A percentile compares a stretch with the other conserved stretches of the same genome.
phyloP scores from a whole-genome alignment of 2,329 filamentous ascomycete genomes.

The Pestalotiopsis sp. region DNA sequence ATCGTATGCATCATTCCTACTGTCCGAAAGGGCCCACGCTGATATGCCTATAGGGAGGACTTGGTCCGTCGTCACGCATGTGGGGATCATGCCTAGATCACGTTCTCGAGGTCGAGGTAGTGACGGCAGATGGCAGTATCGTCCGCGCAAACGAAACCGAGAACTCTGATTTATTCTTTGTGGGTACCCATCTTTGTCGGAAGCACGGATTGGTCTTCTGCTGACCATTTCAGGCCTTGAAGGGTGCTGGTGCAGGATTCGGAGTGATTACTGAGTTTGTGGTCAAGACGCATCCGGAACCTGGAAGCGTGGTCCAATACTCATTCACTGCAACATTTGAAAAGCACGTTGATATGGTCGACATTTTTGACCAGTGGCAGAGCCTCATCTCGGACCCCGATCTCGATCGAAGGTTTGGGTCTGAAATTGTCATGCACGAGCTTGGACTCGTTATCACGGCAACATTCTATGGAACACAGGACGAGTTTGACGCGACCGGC shows the following conservation, averaged over 20 bases:
- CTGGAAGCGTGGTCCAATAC: slow-evolving; percentile 57
- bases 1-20: slow-evolving; percentile 39
- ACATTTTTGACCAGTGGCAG: slow-evolving; percentile 59
- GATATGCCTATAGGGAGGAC: slow-evolving; percentile 45
- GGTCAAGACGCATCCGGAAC: slow-evolving; percentile 55
- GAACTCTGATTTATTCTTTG: slow-evolving; percentile 57
- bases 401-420: slow-evolving; percentile 59
- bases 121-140: slow-evolving; percentile 55
- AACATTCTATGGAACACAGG: slow-evolving; percentile 60
- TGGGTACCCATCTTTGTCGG: slow-evolving; percentile 22
- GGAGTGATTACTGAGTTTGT: slow-evolving; percentile 59
- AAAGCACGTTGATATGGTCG: slow-evolving; percentile 45
- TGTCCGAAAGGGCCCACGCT: neutral
- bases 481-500: slow-evolving; percentile 53
- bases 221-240: slow-evolving; percentile 41
- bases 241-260: slow-evolving; percentile 56
- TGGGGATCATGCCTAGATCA: slow-evolving; percentile 59
- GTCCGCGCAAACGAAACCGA: slow-evolving; percentile 44
- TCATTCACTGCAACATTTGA: slow-evolving; percentile 54
- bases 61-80: slow-evolving; percentile 59
- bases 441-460: slow-evolving; percentile 57
- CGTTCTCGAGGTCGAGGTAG: slow-evolving; percentile 54
- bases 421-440: slow-evolving; percentile 54
- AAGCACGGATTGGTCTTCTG: neutral
- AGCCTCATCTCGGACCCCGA: slow-evolving; percentile 51